Base-by-base conservation (phyloP, 768 basidiomycete genomes). In the Xerocomellus dryophilus region DNA sequence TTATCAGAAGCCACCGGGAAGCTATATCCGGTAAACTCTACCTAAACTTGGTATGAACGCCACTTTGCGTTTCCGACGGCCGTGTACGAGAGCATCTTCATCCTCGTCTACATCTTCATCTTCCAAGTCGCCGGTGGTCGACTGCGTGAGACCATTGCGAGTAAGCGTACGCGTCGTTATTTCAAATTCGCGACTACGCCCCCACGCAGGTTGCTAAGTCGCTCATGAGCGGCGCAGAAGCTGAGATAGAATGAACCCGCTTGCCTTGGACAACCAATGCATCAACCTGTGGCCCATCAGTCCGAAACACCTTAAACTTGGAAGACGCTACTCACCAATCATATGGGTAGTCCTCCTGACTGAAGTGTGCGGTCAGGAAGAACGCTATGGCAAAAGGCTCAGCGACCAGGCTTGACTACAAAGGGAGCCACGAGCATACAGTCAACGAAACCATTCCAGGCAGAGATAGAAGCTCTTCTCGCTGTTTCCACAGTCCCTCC, bases 401-500 rank as follows among this genome's bases (percentile, higher is more conserved):
- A 66, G 63, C 10, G 15, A 31, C 4, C 27, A 14, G 7, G 46
- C 10, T 31, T 3, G 25, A 25, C 5, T 27, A 41, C 12, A 15
- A 50, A 31, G 56, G 43, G 34, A 50, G 25, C 25, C 14, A 14
- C 0, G 27, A 39, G 25, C 58, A 38, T 54, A 93, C 90, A 93
- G 68, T 93, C 91, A 5, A 93, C 80, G 65, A 93, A 93, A 35
- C 89, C 88, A 69, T 88, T 90, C 90, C 91, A 93, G 12, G 89
- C 91, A 5, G 89, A 90, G 27, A 88, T 76, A 11, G 89, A 91
- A 17, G 82, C 86, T 42, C 90, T 78, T 58, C 90, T 79, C 34
- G 90, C 90, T 15, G 90, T 92, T 68, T 93, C 90, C 20, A 93
- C 86, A 0, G 91, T 92, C 2, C 91, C 91, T 21, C 91, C 90